Conservation (phyloP, 2,329 filamentous ascomycete species). For the Samsoniella hepiali region DNA sequence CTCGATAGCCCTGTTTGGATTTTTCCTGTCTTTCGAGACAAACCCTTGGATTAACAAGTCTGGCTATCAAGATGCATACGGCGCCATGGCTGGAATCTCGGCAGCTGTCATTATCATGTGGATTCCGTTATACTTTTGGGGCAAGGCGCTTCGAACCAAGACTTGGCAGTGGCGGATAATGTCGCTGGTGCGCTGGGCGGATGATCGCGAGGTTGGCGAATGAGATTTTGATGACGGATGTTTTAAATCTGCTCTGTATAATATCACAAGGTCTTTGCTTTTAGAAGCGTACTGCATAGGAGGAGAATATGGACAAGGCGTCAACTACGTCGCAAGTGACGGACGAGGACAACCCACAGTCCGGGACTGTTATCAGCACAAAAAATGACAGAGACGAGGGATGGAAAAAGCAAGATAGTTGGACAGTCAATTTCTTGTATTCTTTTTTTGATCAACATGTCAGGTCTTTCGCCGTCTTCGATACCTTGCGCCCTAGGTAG, state of each 20-base stretch:
- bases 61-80: conserved; percentile 51
- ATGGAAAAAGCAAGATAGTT: too few relatives aligned
- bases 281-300: neutral
- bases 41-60: conserved; percentile 52
- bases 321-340: too few relatives aligned
- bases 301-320: neutral
- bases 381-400: too few relatives aligned
- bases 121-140: conserved; percentile 40
- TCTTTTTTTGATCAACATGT: too few relatives aligned
- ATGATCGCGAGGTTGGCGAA: conserved; percentile 54
- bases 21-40: conserved; percentile 58
- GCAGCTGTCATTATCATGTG: conserved; percentile 44
- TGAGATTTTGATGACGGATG: conserved; percentile 27
- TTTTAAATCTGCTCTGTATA: neutral
- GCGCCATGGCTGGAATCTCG: conserved; percentile 51
- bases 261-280: neutral
- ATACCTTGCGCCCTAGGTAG: neutral
- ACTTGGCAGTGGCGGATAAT: conserved; percentile 49
- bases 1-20: conserved; percentile 44
- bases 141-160: conserved; percentile 43
- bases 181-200: conserved; percentile 46
- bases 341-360: too few relatives aligned
- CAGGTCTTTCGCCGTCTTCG: too few relatives aligned
- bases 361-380: too few relatives aligned
- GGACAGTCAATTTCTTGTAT: too few relatives aligned